A percentile compares a stretch with the other conserved stretches of the same genome.
Evolutionary conservation across 2,329 filamentous ascomycete species (phyloP).

Genomic region (Cladorrhinum sp.): DNA sequence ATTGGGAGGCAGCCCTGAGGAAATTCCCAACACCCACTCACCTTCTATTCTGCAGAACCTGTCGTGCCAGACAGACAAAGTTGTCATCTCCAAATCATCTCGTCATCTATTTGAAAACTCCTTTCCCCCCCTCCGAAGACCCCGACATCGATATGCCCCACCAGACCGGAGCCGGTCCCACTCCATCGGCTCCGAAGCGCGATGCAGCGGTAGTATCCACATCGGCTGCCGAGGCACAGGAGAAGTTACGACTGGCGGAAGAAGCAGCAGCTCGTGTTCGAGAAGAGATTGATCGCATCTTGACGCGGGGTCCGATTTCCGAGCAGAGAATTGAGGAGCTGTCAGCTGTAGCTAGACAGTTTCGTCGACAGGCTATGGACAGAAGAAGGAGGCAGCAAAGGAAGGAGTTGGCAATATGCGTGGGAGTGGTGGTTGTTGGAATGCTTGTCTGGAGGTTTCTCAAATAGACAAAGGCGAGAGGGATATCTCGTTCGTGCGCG

Average conservation of each 20-base stretch:
- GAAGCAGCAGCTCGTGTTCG: too few species aligned
- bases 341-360: not conserved
- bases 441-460: not conserved
- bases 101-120: too few species aligned
- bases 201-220: not conserved
- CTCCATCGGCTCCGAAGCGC: not conserved
- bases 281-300: not conserved
- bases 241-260: not conserved
- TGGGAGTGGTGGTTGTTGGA: not conserved
- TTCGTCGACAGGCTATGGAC: slow-evolving; percentile 2
- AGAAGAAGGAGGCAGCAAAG: not conserved
- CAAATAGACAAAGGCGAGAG: too few species aligned
- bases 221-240: not conserved
- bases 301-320: not conserved
- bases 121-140: not conserved
- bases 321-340: slow-evolving; percentile 1
- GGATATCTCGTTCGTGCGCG: too few species aligned
- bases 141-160: too few species aligned
- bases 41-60: too few species aligned
- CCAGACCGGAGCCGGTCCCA: not conserved
- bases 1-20: not conserved
- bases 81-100: too few species aligned
- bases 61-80: too few species aligned
- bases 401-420: not conserved
- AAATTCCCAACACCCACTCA: too few species aligned